Base-by-base conservation (phyloP, 495 filamentous ascomycete species). In the Polyplosphaeria fusca region DNA sequence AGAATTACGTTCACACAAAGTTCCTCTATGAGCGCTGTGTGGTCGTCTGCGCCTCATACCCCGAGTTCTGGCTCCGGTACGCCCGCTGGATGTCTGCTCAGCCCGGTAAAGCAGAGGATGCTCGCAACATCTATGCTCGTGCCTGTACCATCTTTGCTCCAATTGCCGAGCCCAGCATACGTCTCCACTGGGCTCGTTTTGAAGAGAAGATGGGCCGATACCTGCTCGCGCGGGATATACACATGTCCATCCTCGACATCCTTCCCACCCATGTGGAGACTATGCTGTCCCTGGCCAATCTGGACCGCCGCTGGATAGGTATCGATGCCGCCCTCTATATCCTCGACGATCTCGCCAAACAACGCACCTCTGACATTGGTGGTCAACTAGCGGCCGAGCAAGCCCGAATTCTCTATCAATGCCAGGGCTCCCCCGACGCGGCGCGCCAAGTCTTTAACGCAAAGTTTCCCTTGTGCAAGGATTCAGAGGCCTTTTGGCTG, bases 51-150 rank as follows among this genome's bases (percentile, higher is more conserved):
- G 93, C 93, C 35, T 85, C 93, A 65, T 96, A 97, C 60, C 91
- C 96, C 43, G 91, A 97, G 65, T 96, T 99, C 71, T 99, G 93
- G 93, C 80, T 94, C 52, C 85, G 93, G 1, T 99, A 95, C 73
- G 90, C 88, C n/a, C 79, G 94, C 14, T 99, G 93, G 93, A 96
- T 99, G 91, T 77, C 78, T 60, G 85, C 83, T 2, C 89, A 96
- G 65, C n/a, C n/a, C n/a, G 81, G 77, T 43, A 95, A 95, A 68
- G 83, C 89, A 52, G 89, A 96, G 65, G 94, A 99, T 67, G 87
- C 93, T 2, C 85, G 94, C 22, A 89, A 87, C 68, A 90, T 99
- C 61, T 97, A 96, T 62, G 87, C 93, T 69, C 84, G 91, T 49
- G 94, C 91, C 11, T 82, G 84, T 58, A 88, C 79, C 52, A 68